phyloP scores from a whole-genome alignment of 2,329 filamentous ascomycete genomes.

The Microcyclosporella mali region DNA sequence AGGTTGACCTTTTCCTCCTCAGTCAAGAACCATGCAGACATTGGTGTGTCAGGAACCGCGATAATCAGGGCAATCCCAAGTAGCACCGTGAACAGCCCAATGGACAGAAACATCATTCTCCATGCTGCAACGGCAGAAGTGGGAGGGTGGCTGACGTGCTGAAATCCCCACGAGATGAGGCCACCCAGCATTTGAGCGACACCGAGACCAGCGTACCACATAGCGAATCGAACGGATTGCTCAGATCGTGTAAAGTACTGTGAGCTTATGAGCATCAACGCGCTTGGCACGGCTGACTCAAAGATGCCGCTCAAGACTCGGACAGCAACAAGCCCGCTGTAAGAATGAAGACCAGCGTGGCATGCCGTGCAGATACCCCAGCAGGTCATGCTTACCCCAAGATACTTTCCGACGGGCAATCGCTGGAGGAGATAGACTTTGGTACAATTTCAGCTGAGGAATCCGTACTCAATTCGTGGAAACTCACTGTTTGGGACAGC shows the following conservation, averaged over 20 bases:
- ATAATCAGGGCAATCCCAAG: conserved; percentile 27
- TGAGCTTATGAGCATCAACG: conserved; percentile 49
- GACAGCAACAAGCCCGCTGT: conserved; percentile 42
- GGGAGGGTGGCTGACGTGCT: conserved; percentile 32
- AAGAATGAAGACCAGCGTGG: conserved; percentile 47
- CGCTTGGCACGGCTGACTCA: conserved; percentile 48
- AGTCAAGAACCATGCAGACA: conserved; percentile 17
- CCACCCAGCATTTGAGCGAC: conserved; percentile 52
- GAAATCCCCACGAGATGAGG: conserved; percentile 50
- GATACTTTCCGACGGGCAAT: conserved; percentile 53
- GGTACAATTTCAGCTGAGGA: background rate
- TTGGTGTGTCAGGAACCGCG: conserved; percentile 23
- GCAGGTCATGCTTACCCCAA: conserved; percentile 54
- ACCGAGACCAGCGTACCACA: conserved; percentile 60
- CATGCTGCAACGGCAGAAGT: conserved; percentile 37
- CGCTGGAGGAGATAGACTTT: conserved; percentile 49
- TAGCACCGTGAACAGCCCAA: conserved; percentile 37
- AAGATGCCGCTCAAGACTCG: conserved; percentile 48
- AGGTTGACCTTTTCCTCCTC: conserved; percentile 38
- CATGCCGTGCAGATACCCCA: conserved; percentile 57
- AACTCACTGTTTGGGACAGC: conserved; percentile 48
- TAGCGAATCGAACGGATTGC: conserved; percentile 56
- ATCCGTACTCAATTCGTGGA: background rate
- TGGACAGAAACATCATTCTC: conserved; percentile 47
- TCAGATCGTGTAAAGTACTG: conserved; percentile 42